Percentiles rank a stretch among this genome's conserved stretches.
Conservation (phyloP, 495 filamentous ascomycete genomes). For the Penicillium canescens region DNA sequence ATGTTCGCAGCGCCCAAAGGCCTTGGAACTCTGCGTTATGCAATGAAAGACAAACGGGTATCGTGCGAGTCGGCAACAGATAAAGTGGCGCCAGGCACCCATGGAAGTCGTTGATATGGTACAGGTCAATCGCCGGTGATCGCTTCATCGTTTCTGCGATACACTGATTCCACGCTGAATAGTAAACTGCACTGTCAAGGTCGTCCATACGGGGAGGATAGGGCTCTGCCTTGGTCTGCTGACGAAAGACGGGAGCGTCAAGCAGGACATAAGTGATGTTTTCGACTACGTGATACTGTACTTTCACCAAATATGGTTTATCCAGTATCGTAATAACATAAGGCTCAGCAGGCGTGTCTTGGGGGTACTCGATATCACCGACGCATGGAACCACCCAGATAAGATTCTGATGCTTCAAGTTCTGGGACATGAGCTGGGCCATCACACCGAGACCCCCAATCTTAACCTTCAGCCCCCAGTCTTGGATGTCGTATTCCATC, state of each 20-base stretch:
- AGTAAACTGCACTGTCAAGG: constrained; percentile 64
- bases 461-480: constrained; percentile 69
- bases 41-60: constrained; percentile 60
- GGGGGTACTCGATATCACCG: constrained; percentile 63
- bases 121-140: constrained; percentile 60
- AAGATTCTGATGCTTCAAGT: constrained; percentile 62
- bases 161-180: constrained; percentile 69
- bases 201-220: constrained; percentile 73
- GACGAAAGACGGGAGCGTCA: constrained; percentile 66
- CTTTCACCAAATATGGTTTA: constrained; percentile 58
- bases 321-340: constrained; percentile 64
- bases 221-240: constrained; percentile 64
- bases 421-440: constrained; percentile 67
- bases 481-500: constrained; percentile 71
- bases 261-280: constrained; percentile 72
- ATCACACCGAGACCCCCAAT: constrained; percentile 69
- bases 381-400: constrained; percentile 73
- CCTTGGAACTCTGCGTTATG: constrained; percentile 74
- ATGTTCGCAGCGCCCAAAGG: constrained; percentile 65
- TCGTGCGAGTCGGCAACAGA: constrained; percentile 49
- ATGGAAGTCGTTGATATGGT: constrained; percentile 78
- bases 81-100: constrained; percentile 68
- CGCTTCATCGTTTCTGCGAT: constrained; percentile 59
- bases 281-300: constrained; percentile 61
- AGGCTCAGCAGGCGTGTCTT: constrained; percentile 54